These are phyloP conservation scores for Jatropha multifida DNA, from an alignment of 441 rosid genomes.

Conservation along the genomic window DNA sequence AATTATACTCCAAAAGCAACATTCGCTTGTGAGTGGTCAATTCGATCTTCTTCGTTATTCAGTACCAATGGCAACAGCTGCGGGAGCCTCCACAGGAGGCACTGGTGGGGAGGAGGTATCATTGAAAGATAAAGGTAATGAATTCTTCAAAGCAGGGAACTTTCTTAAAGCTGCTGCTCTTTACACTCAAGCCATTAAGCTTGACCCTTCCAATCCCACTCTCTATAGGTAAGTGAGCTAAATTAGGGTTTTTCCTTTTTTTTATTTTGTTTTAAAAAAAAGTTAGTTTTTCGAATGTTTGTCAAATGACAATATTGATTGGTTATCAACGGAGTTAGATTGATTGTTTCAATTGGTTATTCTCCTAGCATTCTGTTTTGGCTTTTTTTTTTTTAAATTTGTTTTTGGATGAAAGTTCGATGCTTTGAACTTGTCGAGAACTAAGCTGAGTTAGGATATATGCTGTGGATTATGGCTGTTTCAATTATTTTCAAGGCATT, in stretches of 20 bases:
- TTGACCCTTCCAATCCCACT: conserved; percentile 85
- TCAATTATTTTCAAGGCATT: background rate
- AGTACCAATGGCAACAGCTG: conserved; percentile 40
- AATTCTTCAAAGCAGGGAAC: conserved; percentile 92
- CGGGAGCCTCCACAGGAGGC: conserved; percentile 27
- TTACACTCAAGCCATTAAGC: conserved; percentile 94
- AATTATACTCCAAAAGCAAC: background rate
- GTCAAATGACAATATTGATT: conserved; percentile 24
- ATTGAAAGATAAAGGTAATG: conserved; percentile 86
- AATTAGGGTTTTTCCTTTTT: background rate
- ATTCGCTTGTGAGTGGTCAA: background rate
- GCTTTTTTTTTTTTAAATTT: background rate
- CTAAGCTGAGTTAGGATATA: background rate
- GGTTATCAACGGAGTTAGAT: conserved; percentile 7
- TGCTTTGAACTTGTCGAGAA: background rate
- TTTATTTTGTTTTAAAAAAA: background rate
- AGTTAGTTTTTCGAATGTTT: conserved; percentile 12
- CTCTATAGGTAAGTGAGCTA: conserved; percentile 70
- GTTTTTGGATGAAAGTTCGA: background rate
- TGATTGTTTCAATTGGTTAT: conserved; percentile 16
- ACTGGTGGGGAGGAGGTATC: conserved; percentile 49
- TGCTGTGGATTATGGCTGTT: background rate
- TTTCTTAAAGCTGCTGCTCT: conserved; percentile 96
- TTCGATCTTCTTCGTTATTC: background rate
- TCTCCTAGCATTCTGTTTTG: background rate